Evolutionary conservation across 1,284 basidiomycete genomes (phyloP).

Genomic region (Apiotrichum gamsii): DNA sequence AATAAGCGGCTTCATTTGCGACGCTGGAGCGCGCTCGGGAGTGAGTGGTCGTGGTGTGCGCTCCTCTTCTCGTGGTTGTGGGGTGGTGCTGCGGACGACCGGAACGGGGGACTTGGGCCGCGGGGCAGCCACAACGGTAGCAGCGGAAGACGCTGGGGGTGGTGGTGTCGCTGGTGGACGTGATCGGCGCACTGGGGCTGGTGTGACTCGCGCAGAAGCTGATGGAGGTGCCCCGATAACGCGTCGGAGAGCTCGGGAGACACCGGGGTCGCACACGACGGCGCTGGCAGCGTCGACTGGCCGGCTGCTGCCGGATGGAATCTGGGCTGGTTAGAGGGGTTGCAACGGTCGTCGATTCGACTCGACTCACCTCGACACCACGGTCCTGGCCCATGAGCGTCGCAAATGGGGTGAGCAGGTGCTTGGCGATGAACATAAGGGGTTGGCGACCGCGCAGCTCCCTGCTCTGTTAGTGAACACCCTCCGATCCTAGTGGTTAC

Average conservation of each 20-base stretch:
- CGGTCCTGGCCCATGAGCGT: constrained; percentile 20
- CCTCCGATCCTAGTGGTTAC: not conserved
- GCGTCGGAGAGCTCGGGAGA: constrained; percentile 11
- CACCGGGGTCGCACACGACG: constrained; percentile 12
- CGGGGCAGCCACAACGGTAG: too few species aligned
- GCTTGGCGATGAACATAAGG: constrained; percentile 23
- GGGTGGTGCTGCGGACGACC: not conserved
- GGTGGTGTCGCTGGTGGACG: not conserved
- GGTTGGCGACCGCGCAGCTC: constrained; percentile 23
- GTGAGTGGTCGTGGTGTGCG: not conserved
- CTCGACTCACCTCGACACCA: constrained; percentile 9
- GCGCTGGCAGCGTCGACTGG: constrained; percentile 9
- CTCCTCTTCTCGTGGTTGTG: constrained; percentile 8
- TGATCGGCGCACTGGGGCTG: constrained; percentile 1
- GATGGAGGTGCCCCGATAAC: constrained; percentile 9
- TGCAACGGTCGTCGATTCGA: too few species aligned
- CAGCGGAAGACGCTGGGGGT: too few species aligned
- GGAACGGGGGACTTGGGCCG: not conserved
- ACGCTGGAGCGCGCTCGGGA: not conserved
- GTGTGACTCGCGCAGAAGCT: constrained; percentile 4
- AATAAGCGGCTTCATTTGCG: constrained; percentile 1
- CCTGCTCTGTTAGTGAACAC: constrained; percentile 2
- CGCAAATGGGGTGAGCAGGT: constrained; percentile 27
- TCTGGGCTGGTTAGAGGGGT: constrained; percentile 12
- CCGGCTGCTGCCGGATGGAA: not conserved